Evolutionary conservation across 148 eudicot species (phyloP).

Genomic region (Rhododendron simsii): DNA sequence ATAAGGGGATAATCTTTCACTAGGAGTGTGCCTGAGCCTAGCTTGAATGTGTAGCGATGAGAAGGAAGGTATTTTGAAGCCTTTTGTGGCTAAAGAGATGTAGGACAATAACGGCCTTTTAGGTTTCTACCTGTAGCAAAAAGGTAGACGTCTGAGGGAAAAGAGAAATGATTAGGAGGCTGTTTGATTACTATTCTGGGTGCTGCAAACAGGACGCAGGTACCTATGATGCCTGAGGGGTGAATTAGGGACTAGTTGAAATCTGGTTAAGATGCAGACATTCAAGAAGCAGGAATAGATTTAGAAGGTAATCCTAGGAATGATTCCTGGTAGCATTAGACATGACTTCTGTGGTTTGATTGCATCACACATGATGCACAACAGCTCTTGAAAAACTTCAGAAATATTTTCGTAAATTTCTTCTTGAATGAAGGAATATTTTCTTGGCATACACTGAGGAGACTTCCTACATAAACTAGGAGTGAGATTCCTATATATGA

Average conservation of each 20-base stretch:
- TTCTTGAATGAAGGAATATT: neutral
- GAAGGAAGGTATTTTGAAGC: neutral
- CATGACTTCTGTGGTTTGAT: neutral
- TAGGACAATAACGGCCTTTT: neutral
- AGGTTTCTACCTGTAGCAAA: neutral
- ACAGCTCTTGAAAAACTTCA: neutral
- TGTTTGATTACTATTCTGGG: neutral
- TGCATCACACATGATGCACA: neutral
- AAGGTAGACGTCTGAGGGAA: neutral
- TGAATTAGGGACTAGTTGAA: neutral
- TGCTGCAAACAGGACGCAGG: neutral
- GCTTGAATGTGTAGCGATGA: neutral
- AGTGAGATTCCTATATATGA: neutral
- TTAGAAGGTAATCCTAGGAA: neutral
- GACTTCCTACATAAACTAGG: neutral
- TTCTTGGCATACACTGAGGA: neutral
- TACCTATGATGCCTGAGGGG: neutral
- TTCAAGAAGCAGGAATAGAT: neutral
- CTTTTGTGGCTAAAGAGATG: neutral
- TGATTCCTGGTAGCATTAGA: neutral
- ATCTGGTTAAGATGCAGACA: neutral
- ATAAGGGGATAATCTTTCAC: neutral
- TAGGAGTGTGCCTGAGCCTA: neutral
- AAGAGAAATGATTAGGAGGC: neutral
- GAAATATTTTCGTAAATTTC: neutral